Evolutionary conservation across 2,329 filamentous ascomycete species (phyloP).

Genomic region (Arthrinium puccinioides): DNA sequence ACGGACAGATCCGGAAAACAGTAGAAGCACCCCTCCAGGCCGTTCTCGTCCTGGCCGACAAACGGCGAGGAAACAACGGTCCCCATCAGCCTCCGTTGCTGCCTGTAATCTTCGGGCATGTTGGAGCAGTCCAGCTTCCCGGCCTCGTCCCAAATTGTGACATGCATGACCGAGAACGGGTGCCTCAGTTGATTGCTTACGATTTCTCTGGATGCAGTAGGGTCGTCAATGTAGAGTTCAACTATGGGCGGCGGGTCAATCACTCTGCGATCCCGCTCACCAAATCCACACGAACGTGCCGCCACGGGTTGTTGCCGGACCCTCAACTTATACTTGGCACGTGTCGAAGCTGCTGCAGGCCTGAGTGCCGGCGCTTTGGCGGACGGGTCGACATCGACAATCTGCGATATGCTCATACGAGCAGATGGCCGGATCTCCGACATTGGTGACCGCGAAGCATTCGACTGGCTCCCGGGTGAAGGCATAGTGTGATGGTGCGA

Average conservation of each 20-base stretch:
- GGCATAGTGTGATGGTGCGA: not conserved
- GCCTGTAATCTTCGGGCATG: conserved; percentile 64
- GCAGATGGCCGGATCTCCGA: conserved; percentile 16
- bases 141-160: conserved; percentile 65
- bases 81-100: conserved; percentile 72
- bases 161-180: conserved; percentile 66
- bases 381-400: conserved; percentile 19
- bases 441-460: conserved; percentile 12
- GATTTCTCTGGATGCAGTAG: conserved; percentile 47
- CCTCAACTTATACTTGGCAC: conserved; percentile 36
- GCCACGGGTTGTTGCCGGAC: conserved; percentile 74
- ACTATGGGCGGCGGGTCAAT: conserved; percentile 82
- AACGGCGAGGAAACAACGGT: conserved; percentile 72
- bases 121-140: conserved; percentile 61
- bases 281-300: conserved; percentile 75
- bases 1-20: conserved; percentile 79
- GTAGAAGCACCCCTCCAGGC: conserved; percentile 73
- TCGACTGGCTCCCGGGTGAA: not conserved
- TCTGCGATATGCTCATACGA: conserved; percentile 22
- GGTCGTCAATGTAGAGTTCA: conserved; percentile 59
- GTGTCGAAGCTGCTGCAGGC: conserved; percentile 7
- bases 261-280: conserved; percentile 72
- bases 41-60: conserved; percentile 66
- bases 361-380: conserved; percentile 13
- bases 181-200: conserved; percentile 44